Conservation (phyloP, 2,329 filamentous ascomycete species). For the Colletotrichum sansevieriae region DNA sequence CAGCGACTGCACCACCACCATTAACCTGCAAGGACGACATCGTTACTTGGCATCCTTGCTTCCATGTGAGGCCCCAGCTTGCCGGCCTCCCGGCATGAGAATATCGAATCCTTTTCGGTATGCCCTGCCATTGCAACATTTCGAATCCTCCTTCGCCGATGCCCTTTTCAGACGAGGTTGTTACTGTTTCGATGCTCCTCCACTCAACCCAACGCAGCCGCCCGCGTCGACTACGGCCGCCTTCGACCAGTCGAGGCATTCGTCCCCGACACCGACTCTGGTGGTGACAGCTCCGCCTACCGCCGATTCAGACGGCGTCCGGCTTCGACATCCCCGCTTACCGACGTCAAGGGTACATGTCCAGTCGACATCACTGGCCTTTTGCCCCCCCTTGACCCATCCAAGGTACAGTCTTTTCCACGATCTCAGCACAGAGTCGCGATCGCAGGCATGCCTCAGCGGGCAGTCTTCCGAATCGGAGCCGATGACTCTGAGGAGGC, state of each 20-base stretch:
- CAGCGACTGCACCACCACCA: slow-evolving; percentile 11
- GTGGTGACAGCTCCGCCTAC: slow-evolving; percentile 9
- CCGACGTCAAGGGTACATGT: neutral
- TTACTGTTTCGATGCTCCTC: slow-evolving; percentile 7
- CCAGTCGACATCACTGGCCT: neutral
- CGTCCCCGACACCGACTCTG: slow-evolving; percentile 3
- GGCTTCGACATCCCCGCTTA: neutral
- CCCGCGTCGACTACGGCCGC: neutral
- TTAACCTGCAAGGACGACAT: slow-evolving; percentile 7
- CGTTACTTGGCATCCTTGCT: neutral
- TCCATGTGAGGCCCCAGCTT: slow-evolving; percentile 7
- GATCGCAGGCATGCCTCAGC: slow-evolving; percentile 7
- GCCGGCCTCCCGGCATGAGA: slow-evolving; percentile 9
- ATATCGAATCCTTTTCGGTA: neutral
- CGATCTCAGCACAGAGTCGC: slow-evolving; percentile 8
- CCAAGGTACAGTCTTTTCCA: neutral
- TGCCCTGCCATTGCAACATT: neutral
- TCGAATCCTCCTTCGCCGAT: neutral
- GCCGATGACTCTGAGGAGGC: neutral
- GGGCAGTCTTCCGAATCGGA: neutral
- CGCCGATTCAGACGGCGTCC: slow-evolving; percentile 22
- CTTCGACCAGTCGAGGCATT: neutral
- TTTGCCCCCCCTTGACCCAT: neutral
- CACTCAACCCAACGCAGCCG: slow-evolving; percentile 6
- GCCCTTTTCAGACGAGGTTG: neutral